Evolutionary conservation across 352 stramenopile species (phyloP).

Genomic region (Phytophthora meadii): DNA sequence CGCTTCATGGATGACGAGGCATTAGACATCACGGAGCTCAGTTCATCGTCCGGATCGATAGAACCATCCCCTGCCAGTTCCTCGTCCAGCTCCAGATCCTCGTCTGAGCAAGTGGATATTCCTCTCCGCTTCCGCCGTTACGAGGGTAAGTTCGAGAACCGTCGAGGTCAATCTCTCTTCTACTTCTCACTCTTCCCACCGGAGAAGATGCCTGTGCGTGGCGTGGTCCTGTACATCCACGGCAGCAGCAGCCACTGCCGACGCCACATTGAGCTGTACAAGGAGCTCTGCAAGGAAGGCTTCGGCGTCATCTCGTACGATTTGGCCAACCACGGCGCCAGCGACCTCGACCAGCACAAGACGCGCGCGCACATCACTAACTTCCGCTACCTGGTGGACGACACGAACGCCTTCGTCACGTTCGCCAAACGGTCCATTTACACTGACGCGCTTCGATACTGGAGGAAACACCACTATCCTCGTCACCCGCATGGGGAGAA

Average conservation of each 20-base stretch:
- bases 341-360: constrained; percentile 43
- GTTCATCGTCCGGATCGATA: constrained; percentile 6
- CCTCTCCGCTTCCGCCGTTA: constrained; percentile 37
- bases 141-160: constrained; percentile 50
- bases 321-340: constrained; percentile 54
- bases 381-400: constrained; percentile 57
- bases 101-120: constrained; percentile 13
- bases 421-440: constrained; percentile 47
- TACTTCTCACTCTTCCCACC: constrained; percentile 53
- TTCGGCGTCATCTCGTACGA: constrained; percentile 62
- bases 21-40: constrained; percentile 20
- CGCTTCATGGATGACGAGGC: constrained; percentile 29
- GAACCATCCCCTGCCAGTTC: constrained; percentile 12
- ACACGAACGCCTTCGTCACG: constrained; percentile 55
- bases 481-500: constrained; percentile 18
- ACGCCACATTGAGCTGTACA: constrained; percentile 51
- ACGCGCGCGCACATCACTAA: constrained; percentile 47
- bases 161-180: constrained; percentile 44
- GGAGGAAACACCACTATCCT: constrained; percentile 29
- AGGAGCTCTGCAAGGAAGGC: constrained; percentile 47
- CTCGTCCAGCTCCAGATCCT: constrained; percentile 8
- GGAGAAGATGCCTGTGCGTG: constrained; percentile 36
- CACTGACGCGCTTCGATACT: constrained; percentile 36
- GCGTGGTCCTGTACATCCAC: constrained; percentile 58
- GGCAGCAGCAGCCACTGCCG: constrained; percentile 53